A percentile compares a stretch with the other conserved stretches of the same genome.
phyloP scores from a whole-genome alignment of 306 rosid species.

The Vicia faba region DNA sequence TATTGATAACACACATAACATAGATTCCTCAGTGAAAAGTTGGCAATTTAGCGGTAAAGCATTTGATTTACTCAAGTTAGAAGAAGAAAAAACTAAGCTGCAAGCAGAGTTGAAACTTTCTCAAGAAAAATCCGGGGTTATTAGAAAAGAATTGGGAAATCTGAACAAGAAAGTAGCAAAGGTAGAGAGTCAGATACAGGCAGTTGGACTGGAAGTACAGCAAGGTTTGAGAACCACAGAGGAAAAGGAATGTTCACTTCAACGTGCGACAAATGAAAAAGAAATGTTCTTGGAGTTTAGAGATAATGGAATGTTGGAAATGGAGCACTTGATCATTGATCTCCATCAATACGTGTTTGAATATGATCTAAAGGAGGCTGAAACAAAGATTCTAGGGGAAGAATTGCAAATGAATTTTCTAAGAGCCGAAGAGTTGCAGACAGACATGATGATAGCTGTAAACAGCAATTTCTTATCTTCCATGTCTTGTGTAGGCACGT shows the following conservation, averaged over 20 bases:
- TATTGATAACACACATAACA: constrained; percentile 62
- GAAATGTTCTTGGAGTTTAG: constrained; percentile 49
- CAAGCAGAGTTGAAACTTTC: constrained; percentile 46
- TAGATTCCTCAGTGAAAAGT: constrained; percentile 53
- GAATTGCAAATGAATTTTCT: constrained; percentile 49
- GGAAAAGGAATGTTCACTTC: constrained; percentile 43
- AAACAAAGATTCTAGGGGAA: constrained; percentile 58
- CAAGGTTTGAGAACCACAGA: constrained; percentile 36
- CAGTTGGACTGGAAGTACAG: constrained; percentile 40
- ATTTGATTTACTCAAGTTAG: constrained; percentile 49
- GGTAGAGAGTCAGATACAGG: constrained; percentile 41
- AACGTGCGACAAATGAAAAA: constrained; percentile 47
- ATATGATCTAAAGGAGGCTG: constrained; percentile 51
- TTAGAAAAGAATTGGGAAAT: constrained; percentile 51
- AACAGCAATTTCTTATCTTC: constrained; percentile 52
- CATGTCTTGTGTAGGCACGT: constrained; percentile 40
- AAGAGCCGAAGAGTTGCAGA: constrained; percentile 53
- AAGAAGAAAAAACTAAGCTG: constrained; percentile 51
- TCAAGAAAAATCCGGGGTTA: constrained; percentile 42
- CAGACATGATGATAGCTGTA: constrained; percentile 49
- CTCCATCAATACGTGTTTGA: constrained; percentile 48
- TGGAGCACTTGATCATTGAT: constrained; percentile 42
- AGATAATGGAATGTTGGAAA: constrained; percentile 43
- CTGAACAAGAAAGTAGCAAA: constrained; percentile 40
- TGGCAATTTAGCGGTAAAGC: constrained; percentile 55